Evolutionary conservation across 495 filamentous ascomycete genomes (phyloP).

Genomic region (Alectoria sarmentosa): DNA sequence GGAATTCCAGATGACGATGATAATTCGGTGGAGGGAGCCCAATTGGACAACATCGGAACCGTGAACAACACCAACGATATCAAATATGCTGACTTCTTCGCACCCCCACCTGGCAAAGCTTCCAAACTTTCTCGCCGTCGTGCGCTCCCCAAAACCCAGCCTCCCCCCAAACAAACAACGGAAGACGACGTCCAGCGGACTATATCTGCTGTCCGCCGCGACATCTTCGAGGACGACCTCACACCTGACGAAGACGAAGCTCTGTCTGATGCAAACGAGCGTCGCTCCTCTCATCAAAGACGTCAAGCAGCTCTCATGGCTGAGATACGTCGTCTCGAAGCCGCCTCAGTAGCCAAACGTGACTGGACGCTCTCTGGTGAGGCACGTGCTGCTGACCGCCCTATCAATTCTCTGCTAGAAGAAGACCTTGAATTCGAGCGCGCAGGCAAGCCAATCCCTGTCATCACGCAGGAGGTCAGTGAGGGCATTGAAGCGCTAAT

Average conservation of each 20-base stretch:
- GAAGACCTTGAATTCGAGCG: constrained; percentile 95
- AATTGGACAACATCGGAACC: constrained; percentile 38
- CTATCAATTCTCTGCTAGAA: constrained; percentile 86
- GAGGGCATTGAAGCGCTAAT: constrained; percentile 92
- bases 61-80: constrained; percentile 75
- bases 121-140: constrained; percentile 41
- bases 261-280: constrained; percentile 30
- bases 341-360: constrained; percentile 81
- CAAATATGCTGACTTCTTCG: constrained; percentile 86
- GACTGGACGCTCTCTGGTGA: constrained; percentile 90
- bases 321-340: constrained; percentile 86
- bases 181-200: constrained; percentile 69
- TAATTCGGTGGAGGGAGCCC: constrained; percentile 45
- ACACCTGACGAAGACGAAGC: constrained; percentile 42
- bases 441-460: constrained; percentile 88
- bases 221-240: constrained; percentile 80
- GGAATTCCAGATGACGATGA: constrained; percentile 45
- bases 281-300: constrained; percentile 59
- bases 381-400: constrained; percentile 72
- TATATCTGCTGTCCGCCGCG: constrained; percentile 84
- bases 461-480: constrained; percentile 88
- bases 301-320: constrained; percentile 75
- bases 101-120: constrained; percentile 66
- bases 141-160: constrained; percentile 46
- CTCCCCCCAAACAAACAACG: constrained; percentile 26